Evolutionary conservation across 2,329 filamentous ascomycete species (phyloP).

Genomic region (Escovopsis sp.): DNA sequence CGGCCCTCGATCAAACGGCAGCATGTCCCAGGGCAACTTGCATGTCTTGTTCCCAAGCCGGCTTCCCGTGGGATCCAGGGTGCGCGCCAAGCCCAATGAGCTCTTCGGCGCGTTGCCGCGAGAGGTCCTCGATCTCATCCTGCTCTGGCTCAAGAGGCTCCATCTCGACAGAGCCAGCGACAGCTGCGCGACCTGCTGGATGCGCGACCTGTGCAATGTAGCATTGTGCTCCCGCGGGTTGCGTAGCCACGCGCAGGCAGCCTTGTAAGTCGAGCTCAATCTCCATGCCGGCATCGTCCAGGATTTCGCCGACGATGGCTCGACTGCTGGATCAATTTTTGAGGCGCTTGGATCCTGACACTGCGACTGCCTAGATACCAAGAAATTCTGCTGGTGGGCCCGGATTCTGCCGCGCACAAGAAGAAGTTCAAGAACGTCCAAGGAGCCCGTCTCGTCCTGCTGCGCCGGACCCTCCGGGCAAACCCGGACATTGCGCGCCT

Average conservation of each 20-base stretch:
- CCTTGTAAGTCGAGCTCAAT: constrained; percentile 28
- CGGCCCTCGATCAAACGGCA: constrained; percentile 19
- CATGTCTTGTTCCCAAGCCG: constrained; percentile 1
- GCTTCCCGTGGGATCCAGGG: constrained; percentile 3
- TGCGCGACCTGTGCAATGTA: constrained; percentile 42
- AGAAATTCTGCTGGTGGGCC: constrained; percentile 42
- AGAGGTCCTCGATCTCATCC: constrained; percentile 44
- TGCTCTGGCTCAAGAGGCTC: constrained; percentile 35
- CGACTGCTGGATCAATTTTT: not conserved
- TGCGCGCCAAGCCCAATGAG: constrained; percentile 27
- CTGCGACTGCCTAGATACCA: constrained; percentile 29
- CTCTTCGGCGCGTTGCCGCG: constrained; percentile 40
- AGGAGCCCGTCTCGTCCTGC: constrained; percentile 38
- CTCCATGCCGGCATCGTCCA: not conserved
- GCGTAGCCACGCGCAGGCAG: constrained; percentile 33
- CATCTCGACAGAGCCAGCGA: constrained; percentile 33
- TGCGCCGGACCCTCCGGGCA: constrained; percentile 41
- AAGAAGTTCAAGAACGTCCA: constrained; percentile 41
- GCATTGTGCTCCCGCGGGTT: constrained; percentile 36
- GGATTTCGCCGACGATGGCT: constrained; percentile 1
- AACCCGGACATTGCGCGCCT: constrained; percentile 37
- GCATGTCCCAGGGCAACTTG: constrained; percentile 4
- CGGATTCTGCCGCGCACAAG: constrained; percentile 39
- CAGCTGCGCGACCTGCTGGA: constrained; percentile 51
- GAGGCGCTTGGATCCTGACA: not conserved